Conservation (phyloP, 345 rosid genomes). For the Lepidium africanum region DNA sequence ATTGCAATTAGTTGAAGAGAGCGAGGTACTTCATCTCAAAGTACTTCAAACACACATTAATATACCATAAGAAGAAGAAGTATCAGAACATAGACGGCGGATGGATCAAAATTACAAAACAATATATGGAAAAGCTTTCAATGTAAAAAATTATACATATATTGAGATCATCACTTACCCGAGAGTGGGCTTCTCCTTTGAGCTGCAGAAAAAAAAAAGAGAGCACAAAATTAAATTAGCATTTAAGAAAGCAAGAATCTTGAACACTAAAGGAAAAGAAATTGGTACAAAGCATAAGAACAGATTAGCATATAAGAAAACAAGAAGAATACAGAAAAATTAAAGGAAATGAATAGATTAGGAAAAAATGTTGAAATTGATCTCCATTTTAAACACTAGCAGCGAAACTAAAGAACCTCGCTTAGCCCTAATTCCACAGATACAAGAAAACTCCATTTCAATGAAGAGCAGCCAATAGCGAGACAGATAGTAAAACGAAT, state of each 20-base stretch:
- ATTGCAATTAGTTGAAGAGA: not conserved
- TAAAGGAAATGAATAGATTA: not conserved
- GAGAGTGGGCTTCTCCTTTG: conserved; percentile 94
- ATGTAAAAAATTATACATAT: not conserved
- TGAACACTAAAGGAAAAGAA: not conserved
- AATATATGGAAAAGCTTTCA: not conserved
- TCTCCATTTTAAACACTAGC: not conserved
- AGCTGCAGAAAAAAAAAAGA: conserved; percentile 37
- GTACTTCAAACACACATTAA: not conserved
- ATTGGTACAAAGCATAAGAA: not conserved
- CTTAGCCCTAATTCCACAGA: not conserved
- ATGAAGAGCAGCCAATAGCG: not conserved
- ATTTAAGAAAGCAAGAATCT: not conserved
- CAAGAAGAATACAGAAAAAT: not conserved
- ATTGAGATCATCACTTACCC: conserved; percentile 41
- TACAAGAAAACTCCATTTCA: not conserved
- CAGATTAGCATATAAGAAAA: not conserved
- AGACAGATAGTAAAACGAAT: not conserved
- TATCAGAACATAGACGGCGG: no score
- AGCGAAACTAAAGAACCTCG: not conserved
- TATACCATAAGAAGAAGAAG: not conserved
- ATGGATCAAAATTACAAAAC: no score
- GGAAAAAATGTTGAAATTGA: not conserved
- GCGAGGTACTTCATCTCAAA: not conserved
- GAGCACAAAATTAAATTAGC: not conserved